Evolutionary conservation across 2,329 filamentous ascomycete genomes (phyloP), one percentile per base, ranked within the genome.

Genomic region (Akanthomyces muscarius): DNA sequence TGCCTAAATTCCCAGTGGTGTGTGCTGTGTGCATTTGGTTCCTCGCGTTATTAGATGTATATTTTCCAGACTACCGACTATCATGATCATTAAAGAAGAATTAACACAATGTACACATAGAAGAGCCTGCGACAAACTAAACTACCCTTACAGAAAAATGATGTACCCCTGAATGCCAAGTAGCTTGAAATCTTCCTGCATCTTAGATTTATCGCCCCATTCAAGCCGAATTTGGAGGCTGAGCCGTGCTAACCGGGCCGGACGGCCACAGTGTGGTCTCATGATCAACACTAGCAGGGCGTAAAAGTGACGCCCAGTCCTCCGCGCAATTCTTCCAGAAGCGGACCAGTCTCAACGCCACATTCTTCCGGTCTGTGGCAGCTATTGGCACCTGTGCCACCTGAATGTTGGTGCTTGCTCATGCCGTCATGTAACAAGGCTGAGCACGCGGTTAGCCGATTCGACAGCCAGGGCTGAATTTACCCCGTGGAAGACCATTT

Each of bases 251-350:
- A 2, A 10, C 10, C 42, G 18, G 11, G 28, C 5, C 11, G 28
- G 25, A 21, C 14, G 21, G 4, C 28, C 28, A 30, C 28, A 4
- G 38, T 5, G 13, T 25, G 30, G 21, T 38, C 55, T 48, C 21
- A 47, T 53, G 23, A 58, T 21, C 21, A 36, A 58, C n/a, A 50
- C 41, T 55, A 53, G n/a, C 55, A 30, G 51, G 59, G 63, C 63
- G 52, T 30, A 44, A 33, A 18, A 16, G 18, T n/a, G 18, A n/a
- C 5, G 11, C 30, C 36, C 14, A 57, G 8, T 14, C 45, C 14
- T 36, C 21, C 13, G 1, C 56, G 56, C 45, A 23, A 51, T 28
- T 14, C 6, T 21, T 59, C 45, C 45, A 38, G 36, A 51, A 59
- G 33, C 23, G 33, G 56, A 14, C 25, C 45, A 59, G 56, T 45